Base-by-base conservation (phyloP, 805 yeast species). In the Kodamaea sagamina region DNA sequence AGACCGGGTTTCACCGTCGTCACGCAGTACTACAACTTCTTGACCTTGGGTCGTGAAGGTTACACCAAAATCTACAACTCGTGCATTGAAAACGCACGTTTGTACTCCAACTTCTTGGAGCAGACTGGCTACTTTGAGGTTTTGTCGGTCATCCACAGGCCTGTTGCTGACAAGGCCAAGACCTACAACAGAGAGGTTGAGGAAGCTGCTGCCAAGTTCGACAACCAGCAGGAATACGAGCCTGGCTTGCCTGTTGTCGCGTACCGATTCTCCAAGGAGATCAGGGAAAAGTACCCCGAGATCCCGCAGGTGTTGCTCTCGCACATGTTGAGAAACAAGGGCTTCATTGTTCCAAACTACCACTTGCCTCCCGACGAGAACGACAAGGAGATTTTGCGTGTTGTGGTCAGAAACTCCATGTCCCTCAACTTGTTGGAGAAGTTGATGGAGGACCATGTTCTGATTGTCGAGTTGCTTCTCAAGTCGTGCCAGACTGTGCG, bases 1-100 rank as follows among this genome's bases (percentile, higher is more conserved):
- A 81, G 97, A 61, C 93, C 97, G 6, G 97, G 97, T 1, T 86
- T 80, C 77, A 95, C 90, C 46, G 90, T 90, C 24, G 73, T 89
- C 48, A 89, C 84, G 58, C 97, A 89, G 67, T 90, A 89, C 72
- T 89, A 69, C 73, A 85, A 86, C 62, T 81, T 89, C 54, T 66
- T 89, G 53, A 71, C 79, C 31, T 69, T 81, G 26, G 97, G 97
- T 6, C 65, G 61, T 47, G 74, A 74, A 25, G 97, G 97, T n/a
- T 89, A 76, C 69, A 62, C 71, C 49, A 70, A 75, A 39, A 67
- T 80, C 28, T 89, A 85, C 59, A 73, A 73, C 46, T 72, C 72
- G 47, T 79, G 90, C 32, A 57, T 89, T 46, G 72, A 76, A 49
- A 87, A 86, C 52, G 92, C 97, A 0, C 77, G 97, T 51, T 64